Conservation (phyloP, 805 yeast species). For the Starmerella bombicola region DNA sequence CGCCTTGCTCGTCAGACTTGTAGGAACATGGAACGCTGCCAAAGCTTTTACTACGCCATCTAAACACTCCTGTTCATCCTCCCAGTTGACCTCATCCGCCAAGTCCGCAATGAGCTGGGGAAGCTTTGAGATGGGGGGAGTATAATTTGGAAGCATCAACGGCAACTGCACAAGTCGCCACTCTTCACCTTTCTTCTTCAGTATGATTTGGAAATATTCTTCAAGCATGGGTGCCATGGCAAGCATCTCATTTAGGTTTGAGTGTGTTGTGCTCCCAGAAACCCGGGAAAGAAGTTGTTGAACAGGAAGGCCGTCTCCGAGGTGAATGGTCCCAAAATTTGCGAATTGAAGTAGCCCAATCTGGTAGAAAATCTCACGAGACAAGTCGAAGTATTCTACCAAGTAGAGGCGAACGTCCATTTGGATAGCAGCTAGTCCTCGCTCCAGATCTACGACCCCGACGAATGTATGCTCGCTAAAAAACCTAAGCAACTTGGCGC, state of each 20-base stretch:
- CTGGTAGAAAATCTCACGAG: constrained; percentile 67
- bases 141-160: constrained; percentile 48
- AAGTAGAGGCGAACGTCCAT: constrained; percentile 63
- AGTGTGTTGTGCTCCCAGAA: neutral
- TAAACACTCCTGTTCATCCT: constrained; percentile 56
- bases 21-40: constrained; percentile 64
- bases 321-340: constrained; percentile 55
- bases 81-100: constrained; percentile 49
- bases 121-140: constrained; percentile 51
- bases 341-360: constrained; percentile 63
- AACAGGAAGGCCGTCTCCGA: constrained; percentile 31
- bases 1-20: constrained; percentile 30
- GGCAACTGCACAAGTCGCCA: constrained; percentile 46
- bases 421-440: constrained; percentile 72
- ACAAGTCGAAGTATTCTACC: constrained; percentile 65
- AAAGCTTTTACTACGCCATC: constrained; percentile 52
- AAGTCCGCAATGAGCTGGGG: constrained; percentile 54
- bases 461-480: constrained; percentile 61
- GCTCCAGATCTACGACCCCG: constrained; percentile 64
- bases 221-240: constrained; percentile 62
- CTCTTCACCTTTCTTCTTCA: constrained; percentile 28
- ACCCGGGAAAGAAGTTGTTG: constrained; percentile 29
- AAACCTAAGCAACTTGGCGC: constrained; percentile 48
- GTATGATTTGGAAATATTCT: constrained; percentile 59
- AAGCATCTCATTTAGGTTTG: constrained; percentile 21